Conservation (phyloP, 1,284 basidiomycete species). For the Ganoderma lingzhi region DNA sequence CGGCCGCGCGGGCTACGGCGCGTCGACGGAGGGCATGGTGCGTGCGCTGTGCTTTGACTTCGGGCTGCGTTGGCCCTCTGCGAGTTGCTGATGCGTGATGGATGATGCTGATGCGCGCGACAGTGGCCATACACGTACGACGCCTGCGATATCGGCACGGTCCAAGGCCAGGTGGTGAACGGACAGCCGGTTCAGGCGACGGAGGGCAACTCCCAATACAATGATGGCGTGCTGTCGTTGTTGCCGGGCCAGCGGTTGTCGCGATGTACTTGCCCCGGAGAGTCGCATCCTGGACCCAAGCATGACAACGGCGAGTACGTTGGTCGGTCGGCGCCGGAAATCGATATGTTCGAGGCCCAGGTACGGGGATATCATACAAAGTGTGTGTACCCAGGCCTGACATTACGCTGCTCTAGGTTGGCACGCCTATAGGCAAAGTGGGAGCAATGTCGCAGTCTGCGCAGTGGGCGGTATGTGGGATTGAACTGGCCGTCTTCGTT, state of each 20-base stretch:
- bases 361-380: constrained; percentile 4
- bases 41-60: constrained; percentile 16
- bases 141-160: constrained; percentile 63
- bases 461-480: constrained; percentile 42
- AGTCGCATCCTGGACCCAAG: constrained; percentile 83
- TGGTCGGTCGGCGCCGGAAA: constrained; percentile 69
- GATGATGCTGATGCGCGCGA: too few species aligned
- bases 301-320: constrained; percentile 50
- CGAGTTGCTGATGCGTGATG: too few species aligned
- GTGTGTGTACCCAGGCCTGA: neutral
- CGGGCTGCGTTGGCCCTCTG: too few species aligned
- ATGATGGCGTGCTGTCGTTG: constrained; percentile 55
- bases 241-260: constrained; percentile 83
- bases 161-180: constrained; percentile 53
- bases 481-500: constrained; percentile 37
- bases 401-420: neutral
- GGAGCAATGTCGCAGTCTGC: constrained; percentile 54
- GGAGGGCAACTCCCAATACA: constrained; percentile 44
- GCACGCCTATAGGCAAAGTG: constrained; percentile 22
- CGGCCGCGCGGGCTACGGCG: constrained; percentile 55
- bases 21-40: constrained; percentile 59
- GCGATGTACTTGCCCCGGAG: constrained; percentile 82
- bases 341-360: constrained; percentile 76
- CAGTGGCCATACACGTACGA: constrained; percentile 65
- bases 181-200: constrained; percentile 48